Conservation (phyloP, 257 asterid species). For the Thymus quinquecostatus region DNA sequence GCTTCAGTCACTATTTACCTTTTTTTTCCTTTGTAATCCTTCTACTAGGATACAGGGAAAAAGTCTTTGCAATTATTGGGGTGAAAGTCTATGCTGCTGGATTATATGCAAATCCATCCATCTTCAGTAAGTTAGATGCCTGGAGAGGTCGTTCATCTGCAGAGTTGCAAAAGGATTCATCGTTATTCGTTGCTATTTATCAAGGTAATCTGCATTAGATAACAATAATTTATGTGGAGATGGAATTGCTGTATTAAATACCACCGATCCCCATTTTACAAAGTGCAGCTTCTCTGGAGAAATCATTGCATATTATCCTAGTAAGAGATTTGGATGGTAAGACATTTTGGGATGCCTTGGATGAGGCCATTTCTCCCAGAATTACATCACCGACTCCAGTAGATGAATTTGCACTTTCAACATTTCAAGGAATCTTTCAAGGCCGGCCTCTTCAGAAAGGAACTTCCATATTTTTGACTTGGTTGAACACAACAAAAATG, state of each 20-base stretch:
- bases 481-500: constrained; percentile 81
- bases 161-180: constrained; percentile 60
- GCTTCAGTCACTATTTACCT: background rate
- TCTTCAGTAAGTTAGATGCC: constrained; percentile 54
- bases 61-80: constrained; percentile 81
- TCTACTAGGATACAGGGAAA: constrained; percentile 80
- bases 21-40: constrained; percentile 20
- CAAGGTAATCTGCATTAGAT: constrained; percentile 47
- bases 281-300: constrained; percentile 78
- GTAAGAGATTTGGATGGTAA: constrained; percentile 92
- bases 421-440: constrained; percentile 65
- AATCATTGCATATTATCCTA: constrained; percentile 73
- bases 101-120: constrained; percentile 55
- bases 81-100: constrained; percentile 95
- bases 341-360: constrained; percentile 94
- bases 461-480: constrained; percentile 80
- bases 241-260: constrained; percentile 1
- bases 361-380: constrained; percentile 86
- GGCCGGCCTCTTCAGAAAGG: constrained; percentile 76
- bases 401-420: constrained; percentile 71
- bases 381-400: constrained; percentile 57
- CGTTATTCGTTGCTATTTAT: constrained; percentile 61
- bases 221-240: background rate
- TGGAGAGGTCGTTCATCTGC: constrained; percentile 70
- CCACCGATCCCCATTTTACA: constrained; percentile 23